Base-by-base conservation (phyloP, 2,329 filamentous ascomycete genomes). In the Aureobasidium sp. region DNA sequence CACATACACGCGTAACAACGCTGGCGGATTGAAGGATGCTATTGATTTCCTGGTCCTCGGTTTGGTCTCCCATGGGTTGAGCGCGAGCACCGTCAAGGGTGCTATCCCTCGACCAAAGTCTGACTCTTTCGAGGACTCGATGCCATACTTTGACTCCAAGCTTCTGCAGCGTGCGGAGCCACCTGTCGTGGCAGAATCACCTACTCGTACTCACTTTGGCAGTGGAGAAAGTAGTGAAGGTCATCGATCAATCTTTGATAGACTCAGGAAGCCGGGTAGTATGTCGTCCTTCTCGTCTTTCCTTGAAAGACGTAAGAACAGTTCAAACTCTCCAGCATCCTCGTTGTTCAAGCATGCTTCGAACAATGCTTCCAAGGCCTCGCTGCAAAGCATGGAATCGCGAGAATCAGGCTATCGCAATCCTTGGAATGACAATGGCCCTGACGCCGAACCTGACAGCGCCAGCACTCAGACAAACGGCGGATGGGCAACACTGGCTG, bases 61-160 rank as follows among this genome's bases (percentile, higher is more conserved):
- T 64, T 84, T 97, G 64, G 89, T 95, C 31, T 88, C 90, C 48
- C 88, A 91, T 50, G 89, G 90, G n/a, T 85, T 97, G n/a, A 91
- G 97, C 69, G 84, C 87, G 11, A 89, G 84, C 62, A 87, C 91
- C 45, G 86, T 97, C 70, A 95, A 95, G 74, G 94, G 94, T 58
- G 87, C 91, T n/a, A 94, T 97, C 66, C 91, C 93, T 22, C 89
- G 94, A n/a, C 94, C 94, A 65, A 97, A 97, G 78, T 97, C 94
- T 0, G 94, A 99, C 74, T 97, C 94, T 0, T 99, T 99, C 67
- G 94, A 99, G 73, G 93, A 99, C 69, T 96, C 93, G 8, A 82
- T 97, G 58, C 93, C 92, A 62, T 97, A 92, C 78, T 99, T 99
- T 71, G 90, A 97, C 72, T 97, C 93, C 2, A 97, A 97, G 78